Percentiles rank a stretch among this genome's conserved stretches.
These are phyloP conservation scores for Nicotiana tabacum DNA, from an alignment of 257 asterid species.

Conservation along the genomic window DNA sequence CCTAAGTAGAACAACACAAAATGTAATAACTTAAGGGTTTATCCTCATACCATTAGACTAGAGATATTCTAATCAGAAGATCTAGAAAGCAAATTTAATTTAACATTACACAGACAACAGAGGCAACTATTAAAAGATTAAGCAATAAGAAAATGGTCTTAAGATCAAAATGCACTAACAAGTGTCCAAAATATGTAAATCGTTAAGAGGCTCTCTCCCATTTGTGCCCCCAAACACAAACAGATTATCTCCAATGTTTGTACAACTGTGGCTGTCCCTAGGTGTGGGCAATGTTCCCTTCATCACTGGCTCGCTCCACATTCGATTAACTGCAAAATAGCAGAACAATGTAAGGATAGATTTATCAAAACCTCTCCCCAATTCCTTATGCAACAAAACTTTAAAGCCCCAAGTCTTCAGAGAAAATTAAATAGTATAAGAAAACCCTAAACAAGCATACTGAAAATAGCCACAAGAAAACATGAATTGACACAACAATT, in stretches of 20 bases:
- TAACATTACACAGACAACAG: not conserved
- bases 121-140: slow-evolving; percentile 4
- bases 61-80: not conserved
- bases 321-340: slow-evolving; percentile 46
- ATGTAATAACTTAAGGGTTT: not conserved
- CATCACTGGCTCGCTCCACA: slow-evolving; percentile 68
- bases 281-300: slow-evolving; percentile 72
- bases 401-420: not conserved
- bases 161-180: slow-evolving; percentile 38
- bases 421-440: not conserved
- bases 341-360: not conserved
- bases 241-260: slow-evolving; percentile 78
- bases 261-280: slow-evolving; percentile 95
- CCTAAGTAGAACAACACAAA: not conserved
- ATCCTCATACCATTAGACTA: not conserved
- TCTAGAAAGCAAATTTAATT: slow-evolving; percentile 1
- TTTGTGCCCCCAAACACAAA: slow-evolving; percentile 93
- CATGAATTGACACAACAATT: not conserved
- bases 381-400: not conserved
- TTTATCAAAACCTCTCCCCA: not conserved
- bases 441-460: not conserved
- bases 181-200: slow-evolving; percentile 73
- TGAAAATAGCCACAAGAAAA: not conserved
- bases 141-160: not conserved
- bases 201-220: slow-evolving; percentile 76